A percentile compares a stretch with the other conserved stretches of the same genome.
These are phyloP conservation scores for Austroboletus olivaceoglutinosus DNA, from an alignment of 1,284 basidiomycete species.

Conservation along the genomic window DNA sequence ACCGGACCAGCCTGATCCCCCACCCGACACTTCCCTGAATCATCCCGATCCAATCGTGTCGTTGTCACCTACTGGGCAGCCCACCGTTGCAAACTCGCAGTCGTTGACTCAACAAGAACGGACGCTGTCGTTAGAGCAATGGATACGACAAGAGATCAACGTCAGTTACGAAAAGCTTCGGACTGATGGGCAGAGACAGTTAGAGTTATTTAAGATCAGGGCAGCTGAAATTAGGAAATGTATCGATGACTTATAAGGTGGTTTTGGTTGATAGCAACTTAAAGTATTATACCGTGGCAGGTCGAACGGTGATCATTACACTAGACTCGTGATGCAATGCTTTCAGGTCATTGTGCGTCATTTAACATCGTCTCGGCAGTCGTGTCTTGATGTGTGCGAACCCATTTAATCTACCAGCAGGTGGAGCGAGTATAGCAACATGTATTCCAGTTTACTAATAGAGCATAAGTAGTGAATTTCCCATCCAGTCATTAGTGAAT, in stretches of 20 bases:
- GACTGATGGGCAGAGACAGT: constrained; percentile 58
- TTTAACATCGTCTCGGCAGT: too few relatives aligned
- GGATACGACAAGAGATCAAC: constrained; percentile 69
- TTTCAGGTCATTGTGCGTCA: too few relatives aligned
- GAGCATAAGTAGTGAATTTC: not conserved
- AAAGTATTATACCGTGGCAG: too few relatives aligned
- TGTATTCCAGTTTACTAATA: too few relatives aligned
- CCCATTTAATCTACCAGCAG: too few relatives aligned
- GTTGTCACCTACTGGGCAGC: constrained; percentile 12
- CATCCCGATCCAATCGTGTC: constrained; percentile 11
- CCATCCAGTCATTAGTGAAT: constrained; percentile 3
- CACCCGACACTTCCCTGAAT: not conserved
- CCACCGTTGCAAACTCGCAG: constrained; percentile 15
- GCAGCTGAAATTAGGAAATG: constrained; percentile 55
- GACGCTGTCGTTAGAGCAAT: constrained; percentile 73
- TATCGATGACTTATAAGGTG: constrained; percentile 41
- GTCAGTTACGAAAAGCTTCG: constrained; percentile 60
- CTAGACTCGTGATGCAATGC: not conserved
- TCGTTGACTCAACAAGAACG: constrained; percentile 62
- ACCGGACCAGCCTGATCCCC: not conserved
- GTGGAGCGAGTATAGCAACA: too few relatives aligned
- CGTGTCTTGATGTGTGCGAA: too few relatives aligned
- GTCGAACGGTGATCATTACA: too few relatives aligned
- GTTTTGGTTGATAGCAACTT: constrained; percentile 2
- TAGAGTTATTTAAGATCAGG: constrained; percentile 54